Conservation (phyloP, 2,329 filamentous ascomycete species). For the Clarireedia sp. region DNA sequence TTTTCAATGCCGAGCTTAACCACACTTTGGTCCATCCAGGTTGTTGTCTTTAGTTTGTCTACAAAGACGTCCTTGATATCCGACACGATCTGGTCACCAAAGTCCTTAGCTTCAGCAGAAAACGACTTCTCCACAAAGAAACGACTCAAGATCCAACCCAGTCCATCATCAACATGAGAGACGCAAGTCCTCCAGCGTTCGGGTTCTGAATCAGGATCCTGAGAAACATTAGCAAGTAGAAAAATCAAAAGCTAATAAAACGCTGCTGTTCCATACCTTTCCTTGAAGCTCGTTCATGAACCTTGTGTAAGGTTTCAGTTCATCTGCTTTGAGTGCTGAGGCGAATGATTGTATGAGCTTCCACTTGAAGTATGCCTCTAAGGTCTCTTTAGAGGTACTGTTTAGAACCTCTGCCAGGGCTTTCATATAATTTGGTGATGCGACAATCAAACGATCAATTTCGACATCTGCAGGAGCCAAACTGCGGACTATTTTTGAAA, state of each 20-base stretch:
- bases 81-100: conserved; percentile 61
- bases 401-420: conserved; percentile 48
- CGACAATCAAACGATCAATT: conserved; percentile 47
- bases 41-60: conserved; percentile 47
- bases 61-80: conserved; percentile 62
- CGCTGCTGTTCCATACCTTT: conserved; percentile 31
- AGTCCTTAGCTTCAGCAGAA: conserved; percentile 54
- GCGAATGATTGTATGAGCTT: conserved; percentile 49
- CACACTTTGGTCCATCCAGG: conserved; percentile 59
- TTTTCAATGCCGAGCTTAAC: conserved; percentile 54
- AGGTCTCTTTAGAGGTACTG: conserved; percentile 43
- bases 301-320: conserved; percentile 48
- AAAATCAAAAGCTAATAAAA: not conserved
- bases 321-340: conserved; percentile 48
- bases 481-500: conserved; percentile 43
- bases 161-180: conserved; percentile 44
- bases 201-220: conserved; percentile 51
- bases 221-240: conserved; percentile 9
- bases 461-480: conserved; percentile 45
- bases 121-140: conserved; percentile 66
- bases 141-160: conserved; percentile 62
- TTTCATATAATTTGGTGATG: conserved; percentile 52
- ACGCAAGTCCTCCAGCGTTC: conserved; percentile 64
- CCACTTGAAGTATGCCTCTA: conserved; percentile 59
- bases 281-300: conserved; percentile 55